Base-by-base conservation (phyloP, 768 basidiomycete genomes). In the Boletellus ananas region DNA sequence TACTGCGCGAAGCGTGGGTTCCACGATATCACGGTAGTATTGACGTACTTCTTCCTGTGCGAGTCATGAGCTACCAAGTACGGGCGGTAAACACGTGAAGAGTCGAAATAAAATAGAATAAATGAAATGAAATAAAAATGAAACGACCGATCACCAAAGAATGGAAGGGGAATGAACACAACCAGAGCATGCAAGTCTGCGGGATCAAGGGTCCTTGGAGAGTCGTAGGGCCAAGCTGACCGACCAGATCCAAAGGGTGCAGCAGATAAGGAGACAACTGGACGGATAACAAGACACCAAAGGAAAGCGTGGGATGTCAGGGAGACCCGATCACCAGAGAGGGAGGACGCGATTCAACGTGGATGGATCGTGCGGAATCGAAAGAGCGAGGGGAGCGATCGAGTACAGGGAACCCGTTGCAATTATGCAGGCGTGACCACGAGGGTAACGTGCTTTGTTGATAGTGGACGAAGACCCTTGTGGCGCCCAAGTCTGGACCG, bases 21-120 rank as follows among this genome's bases (percentile, higher is more conserved):
- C 58, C 54, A 62, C 66, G 48, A 59, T 51, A 47, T 55, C 42
- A 33, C 39, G 35, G 44, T 68, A 69, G 54, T 71, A 69, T 52
- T 60, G 67, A 54, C 54, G 68, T 65, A 70, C 29, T 57, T 71
- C 69, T 34, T 64, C 68, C 70, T 69, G 57, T 52, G 49, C 38
- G 49, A 41, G 44, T 45, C 35, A 43, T 67, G 40, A 67, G 63
- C 54, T 40, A 46, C 41, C 12, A 45, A 43, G 27, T 43, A 49
- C 33, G 44, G 31, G 23, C 29, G 17, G 55, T 42, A 44, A 54
- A 51, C 31, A 14, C 23, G 50, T 37, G 40, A 51, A 46, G 31
- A 54, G 40, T 29, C 29, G 48, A 35, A 40, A 34, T 45, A 41
- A 46, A 34, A 50, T 45, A 49, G 43, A 47, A 44, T 44, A 25